These are phyloP conservation scores for Arabidopsis suecica DNA, from an alignment of 345 rosid species.

Conservation along the genomic window DNA sequence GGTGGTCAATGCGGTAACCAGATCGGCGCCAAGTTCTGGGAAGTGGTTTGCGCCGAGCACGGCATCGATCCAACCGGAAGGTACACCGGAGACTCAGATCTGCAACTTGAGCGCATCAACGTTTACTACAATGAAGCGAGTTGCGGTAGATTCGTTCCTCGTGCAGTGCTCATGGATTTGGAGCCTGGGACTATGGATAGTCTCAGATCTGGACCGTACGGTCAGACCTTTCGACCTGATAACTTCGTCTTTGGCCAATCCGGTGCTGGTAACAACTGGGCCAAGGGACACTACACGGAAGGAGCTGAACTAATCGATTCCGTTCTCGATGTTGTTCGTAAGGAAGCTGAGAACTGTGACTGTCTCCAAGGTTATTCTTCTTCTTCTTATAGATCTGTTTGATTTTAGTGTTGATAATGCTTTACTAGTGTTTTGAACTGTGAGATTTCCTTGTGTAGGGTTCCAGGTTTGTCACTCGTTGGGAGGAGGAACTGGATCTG, in stretches of 20 bases:
- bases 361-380: constrained; percentile 30
- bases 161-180: constrained; percentile 38
- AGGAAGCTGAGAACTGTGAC: constrained; percentile 42
- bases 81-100: constrained; percentile 37
- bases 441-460: constrained; percentile 8
- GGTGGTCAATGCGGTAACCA: constrained; percentile 40
- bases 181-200: constrained; percentile 41
- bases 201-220: constrained; percentile 40
- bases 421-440: neutral
- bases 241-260: constrained; percentile 39
- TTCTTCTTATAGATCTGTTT: neutral
- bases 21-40: constrained; percentile 34
- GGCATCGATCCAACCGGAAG: constrained; percentile 37
- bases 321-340: constrained; percentile 32
- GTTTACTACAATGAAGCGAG: constrained; percentile 37
- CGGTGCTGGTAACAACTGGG: constrained; percentile 35
- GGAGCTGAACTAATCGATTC: constrained; percentile 38
- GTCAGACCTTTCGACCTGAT: constrained; percentile 38
- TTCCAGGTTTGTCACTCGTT: constrained; percentile 38
- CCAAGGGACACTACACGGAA: constrained; percentile 26
- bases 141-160: constrained; percentile 38
- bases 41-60: constrained; percentile 34
- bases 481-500: constrained; percentile 45
- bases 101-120: constrained; percentile 33
- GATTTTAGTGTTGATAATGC: neutral